Evolutionary conservation across 2,329 filamentous ascomycete species (phyloP), one percentile per base, ranked within the genome.

Genomic region (Colletotrichum aenigma): DNA sequence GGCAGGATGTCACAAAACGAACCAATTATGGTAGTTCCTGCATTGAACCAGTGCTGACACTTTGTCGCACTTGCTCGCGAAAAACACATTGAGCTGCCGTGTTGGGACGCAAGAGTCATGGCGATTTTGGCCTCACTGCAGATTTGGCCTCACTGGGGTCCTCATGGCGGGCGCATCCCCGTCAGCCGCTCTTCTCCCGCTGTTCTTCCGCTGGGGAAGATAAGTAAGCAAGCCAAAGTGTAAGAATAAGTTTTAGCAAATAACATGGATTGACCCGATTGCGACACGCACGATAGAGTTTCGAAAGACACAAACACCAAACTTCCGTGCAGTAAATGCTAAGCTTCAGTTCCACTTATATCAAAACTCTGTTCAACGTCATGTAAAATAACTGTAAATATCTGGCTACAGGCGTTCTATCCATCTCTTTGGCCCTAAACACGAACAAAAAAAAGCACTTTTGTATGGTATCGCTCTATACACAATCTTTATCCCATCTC

Each of bases 391-490:
- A 28, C 10, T 52, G 43, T 13, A 52, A 52, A 13, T 2, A 56
- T 64, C 34, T 64, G 61, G 34, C 65, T n/a, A 56, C 7, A 30
- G 32, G 18, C 32, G 16, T 28, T 67, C 48, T 34, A 28, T 67
- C 48, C n/a, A 58, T 38, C 30, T 38, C 21, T 38, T 43, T 38
- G 21, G 34, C 61, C 43, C 48, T 7, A 60, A 24, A 36, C 30
- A 48, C 21, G 12, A n/a, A 18, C 21, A 69, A 32, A 68, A 38
- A 36, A 38, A 64, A 67, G 28, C 55, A 60, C n/a, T 61, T 69
- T 69, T 61, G 66, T 69, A 62, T 62, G 67, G 56, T 70, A 70
- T 62, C 67, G 67, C 56, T 70, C 56, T 36, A 34, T 55, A 38
- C 18, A 28, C 34, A 38, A 24, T 28, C 34, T 21, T 64, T 38